Base-by-base conservation (phyloP, 768 basidiomycete genomes). In the Neoboletus magnificus region DNA sequence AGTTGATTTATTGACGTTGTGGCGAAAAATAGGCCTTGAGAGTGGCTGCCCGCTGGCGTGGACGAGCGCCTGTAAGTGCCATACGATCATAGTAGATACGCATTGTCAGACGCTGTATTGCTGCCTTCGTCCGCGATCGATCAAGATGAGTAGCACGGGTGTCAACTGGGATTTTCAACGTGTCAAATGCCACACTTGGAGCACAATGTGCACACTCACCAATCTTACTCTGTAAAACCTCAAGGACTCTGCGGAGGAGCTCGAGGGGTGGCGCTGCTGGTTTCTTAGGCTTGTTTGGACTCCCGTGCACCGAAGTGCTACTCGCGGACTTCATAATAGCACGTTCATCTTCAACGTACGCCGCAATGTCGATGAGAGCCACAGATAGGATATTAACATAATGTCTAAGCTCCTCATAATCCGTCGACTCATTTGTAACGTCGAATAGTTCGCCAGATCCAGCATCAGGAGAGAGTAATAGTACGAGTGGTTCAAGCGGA, bases 81-180 rank as follows among this genome's bases (percentile, higher is more conserved):
- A 62, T 58, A 9, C 80, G 83, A 61, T 88, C 85, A 63, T 86
- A 89, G 62, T 81, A 68, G 13, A 91, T 70, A 23, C 84, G 80
- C 74, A 86, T 78, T 10, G 80, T 75, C 15, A 89, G 68, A 42
- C 80, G 81, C 64, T 91, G 86, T 47, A 91, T 69, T 1, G 79
- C 78, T 3, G 82, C 85, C 61, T 91, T 92, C 5, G 83, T 79
- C 53, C 86, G 79, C 3, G 89, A 89, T 45, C 90, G 83, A 58
- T 91, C 89, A 33, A 92, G 76, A 67, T 88, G 82, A 2, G 85
- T 82, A 27, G 86, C 88, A 44, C 87, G 85, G 3, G 83, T 84
- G 65, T 91, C 89, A 44, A 81, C 87, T 89, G 55, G 13, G 41
- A 29, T 36, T 15, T 6, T 35, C 15, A 36, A 32, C 23, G 15